These are phyloP conservation scores for Aristolochia californica DNA, from an alignment of 164 flowering plant species.

Conservation along the genomic window DNA sequence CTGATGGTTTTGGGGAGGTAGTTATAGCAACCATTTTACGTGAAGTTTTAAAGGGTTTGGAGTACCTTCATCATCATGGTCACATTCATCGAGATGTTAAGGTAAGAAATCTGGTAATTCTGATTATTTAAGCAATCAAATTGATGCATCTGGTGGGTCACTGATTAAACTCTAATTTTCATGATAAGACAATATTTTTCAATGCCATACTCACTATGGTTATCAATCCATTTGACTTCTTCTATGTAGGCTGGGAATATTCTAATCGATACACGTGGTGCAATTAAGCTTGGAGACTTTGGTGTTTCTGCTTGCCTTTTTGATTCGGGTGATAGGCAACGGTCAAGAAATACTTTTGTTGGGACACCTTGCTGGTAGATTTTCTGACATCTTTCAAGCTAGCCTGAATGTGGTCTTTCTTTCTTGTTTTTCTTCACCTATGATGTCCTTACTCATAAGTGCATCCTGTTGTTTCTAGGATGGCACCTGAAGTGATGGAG, in stretches of 20 bases:
- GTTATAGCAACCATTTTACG: slow-evolving; percentile 84
- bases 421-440: no score
- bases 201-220: neutral
- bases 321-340: slow-evolving; percentile 89
- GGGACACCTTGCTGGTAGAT: slow-evolving; percentile 98
- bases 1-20: slow-evolving; percentile 83
- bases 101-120: slow-evolving; percentile 30
- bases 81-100: slow-evolving; percentile 97
- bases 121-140: neutral
- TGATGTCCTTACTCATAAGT: neutral
- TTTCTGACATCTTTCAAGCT: neutral
- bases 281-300: slow-evolving; percentile 80
- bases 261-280: slow-evolving; percentile 58
- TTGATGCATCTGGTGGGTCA: no score
- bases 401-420: neutral
- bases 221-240: neutral
- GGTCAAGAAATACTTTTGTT: slow-evolving; percentile 81
- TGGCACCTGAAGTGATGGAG: slow-evolving; percentile 99
- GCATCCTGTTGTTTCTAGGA: slow-evolving; percentile 37
- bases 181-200: neutral
- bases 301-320: slow-evolving; percentile 96
- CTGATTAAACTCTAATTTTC: neutral
- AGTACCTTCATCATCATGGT: slow-evolving; percentile 92
- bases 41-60: slow-evolving; percentile 77
- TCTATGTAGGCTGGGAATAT: slow-evolving; percentile 75